A percentile compares a stretch with the other conserved stretches of the same genome.
Evolutionary conservation across 257 asterid species (phyloP).

Genomic region (Nemophila menziesii): DNA sequence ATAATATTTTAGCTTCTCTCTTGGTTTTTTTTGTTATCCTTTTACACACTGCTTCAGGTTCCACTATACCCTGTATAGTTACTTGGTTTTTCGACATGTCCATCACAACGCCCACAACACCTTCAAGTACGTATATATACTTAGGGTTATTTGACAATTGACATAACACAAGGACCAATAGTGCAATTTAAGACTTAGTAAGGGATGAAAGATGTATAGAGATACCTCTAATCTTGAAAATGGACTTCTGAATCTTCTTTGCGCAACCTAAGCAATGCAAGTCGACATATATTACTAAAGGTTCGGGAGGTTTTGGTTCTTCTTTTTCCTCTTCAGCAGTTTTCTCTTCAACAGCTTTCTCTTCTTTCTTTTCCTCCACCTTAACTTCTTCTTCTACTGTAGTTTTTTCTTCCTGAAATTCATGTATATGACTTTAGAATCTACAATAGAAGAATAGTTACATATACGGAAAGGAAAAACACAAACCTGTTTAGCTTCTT

Average conservation of each 20-base stretch:
- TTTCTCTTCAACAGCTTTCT: slow-evolving; percentile 13
- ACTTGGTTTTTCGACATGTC: slow-evolving; percentile 62
- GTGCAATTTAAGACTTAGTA: too few relatives aligned
- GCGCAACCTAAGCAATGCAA: slow-evolving; percentile 90
- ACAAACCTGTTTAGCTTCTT: slow-evolving; percentile 50
- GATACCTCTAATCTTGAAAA: slow-evolving; percentile 61
- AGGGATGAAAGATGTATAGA: too few relatives aligned
- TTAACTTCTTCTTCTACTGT: slow-evolving; percentile 25
- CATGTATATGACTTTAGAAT: neutral
- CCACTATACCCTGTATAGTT: slow-evolving; percentile 66
- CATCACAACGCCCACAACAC: slow-evolving; percentile 56
- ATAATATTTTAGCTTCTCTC: slow-evolving; percentile 48
- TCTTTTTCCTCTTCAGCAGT: slow-evolving; percentile 33
- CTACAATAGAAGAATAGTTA: neutral
- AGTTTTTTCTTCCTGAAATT: slow-evolving; percentile 16
- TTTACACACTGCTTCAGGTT: slow-evolving; percentile 62
- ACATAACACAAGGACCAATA: too few relatives aligned
- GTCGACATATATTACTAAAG: slow-evolving; percentile 56
- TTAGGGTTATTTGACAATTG: too few relatives aligned
- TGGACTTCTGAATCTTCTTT: slow-evolving; percentile 63
- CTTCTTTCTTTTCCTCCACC: slow-evolving; percentile 16
- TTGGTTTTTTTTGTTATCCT: slow-evolving; percentile 52
- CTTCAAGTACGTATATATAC: slow-evolving; percentile 25
- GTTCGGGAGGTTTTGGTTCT: slow-evolving; percentile 36
- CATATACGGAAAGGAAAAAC: neutral